These are phyloP conservation scores for Mycena epipterygia DNA, from an alignment of 768 basidiomycete genomes.

Conservation along the genomic window DNA sequence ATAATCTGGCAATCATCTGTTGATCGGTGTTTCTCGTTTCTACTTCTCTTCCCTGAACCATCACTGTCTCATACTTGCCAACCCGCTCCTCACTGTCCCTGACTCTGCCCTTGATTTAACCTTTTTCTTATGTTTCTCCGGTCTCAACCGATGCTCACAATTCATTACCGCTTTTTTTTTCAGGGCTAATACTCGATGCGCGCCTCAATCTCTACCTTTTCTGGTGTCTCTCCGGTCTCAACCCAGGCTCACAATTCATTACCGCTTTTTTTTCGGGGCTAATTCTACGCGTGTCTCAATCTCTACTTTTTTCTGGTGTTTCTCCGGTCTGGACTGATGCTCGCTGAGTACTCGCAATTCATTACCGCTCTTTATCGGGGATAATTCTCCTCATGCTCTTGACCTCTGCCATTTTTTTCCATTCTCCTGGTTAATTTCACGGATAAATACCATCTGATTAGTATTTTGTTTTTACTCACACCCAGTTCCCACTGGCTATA, in stretches of 20 bases:
- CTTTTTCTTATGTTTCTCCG: slow-evolving; percentile 10
- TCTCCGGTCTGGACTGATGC: slow-evolving; percentile 11
- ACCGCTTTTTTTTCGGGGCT: background rate
- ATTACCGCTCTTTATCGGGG: slow-evolving; percentile 2
- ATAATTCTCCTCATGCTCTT: slow-evolving; percentile 1
- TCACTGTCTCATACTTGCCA: slow-evolving; percentile 9
- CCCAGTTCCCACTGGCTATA: background rate
- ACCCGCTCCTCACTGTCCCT: slow-evolving; percentile 7
- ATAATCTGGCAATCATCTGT: slow-evolving; percentile 7
- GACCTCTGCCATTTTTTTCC: background rate
- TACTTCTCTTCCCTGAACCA: slow-evolving; percentile 1
- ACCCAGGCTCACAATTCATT: background rate
- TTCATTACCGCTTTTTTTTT: background rate
- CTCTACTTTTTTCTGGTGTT: slow-evolving; percentile 8
- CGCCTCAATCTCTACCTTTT: slow-evolving; percentile 3
- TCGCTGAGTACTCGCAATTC: background rate
- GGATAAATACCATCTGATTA: slow-evolving; percentile 1
- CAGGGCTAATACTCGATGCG: background rate
- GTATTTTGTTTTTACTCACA: slow-evolving; percentile 3
- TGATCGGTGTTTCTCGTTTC: slow-evolving; percentile 8
- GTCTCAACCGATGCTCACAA: background rate
- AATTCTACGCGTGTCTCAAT: slow-evolving; percentile 3
- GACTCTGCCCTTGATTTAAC: slow-evolving; percentile 7
- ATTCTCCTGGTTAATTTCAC: slow-evolving; percentile 4
- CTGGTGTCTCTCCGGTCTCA: slow-evolving; percentile 8